Conservation (phyloP, 228 moss, liverwort and hornwort genomes). For the Sphagnum magellanicum region DNA sequence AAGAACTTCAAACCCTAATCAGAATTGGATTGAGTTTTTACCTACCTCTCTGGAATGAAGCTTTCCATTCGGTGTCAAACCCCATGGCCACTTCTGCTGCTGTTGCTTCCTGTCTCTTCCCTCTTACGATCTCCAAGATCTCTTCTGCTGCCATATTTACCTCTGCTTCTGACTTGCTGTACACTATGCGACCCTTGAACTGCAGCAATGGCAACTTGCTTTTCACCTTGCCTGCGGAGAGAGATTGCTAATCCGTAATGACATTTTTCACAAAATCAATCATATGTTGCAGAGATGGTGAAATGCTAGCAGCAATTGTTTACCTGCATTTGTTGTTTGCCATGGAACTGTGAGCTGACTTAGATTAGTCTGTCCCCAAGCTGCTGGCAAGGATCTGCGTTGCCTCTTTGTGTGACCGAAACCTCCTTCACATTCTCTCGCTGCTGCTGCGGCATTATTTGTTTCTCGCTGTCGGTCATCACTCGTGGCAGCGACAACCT, state of each 20-base stretch:
- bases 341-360: slow-evolving; percentile 25
- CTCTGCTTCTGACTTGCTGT: slow-evolving; percentile 65
- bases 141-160: slow-evolving; percentile 51
- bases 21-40: background rate
- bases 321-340: slow-evolving; percentile 26
- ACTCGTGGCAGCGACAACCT: background rate
- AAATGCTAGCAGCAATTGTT: background rate
- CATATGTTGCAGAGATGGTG: background rate
- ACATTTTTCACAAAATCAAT: background rate
- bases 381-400: slow-evolving; percentile 35
- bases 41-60: slow-evolving; percentile 55
- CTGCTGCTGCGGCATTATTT: background rate
- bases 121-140: slow-evolving; percentile 42
- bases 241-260: background rate
- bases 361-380: slow-evolving; percentile 25
- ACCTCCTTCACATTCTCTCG: background rate
- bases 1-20: background rate
- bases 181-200: slow-evolving; percentile 62
- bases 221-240: slow-evolving; percentile 14
- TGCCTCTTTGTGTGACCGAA: slow-evolving; percentile 4
- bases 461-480: background rate
- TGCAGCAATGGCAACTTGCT: slow-evolving; percentile 36
- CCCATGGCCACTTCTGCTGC: slow-evolving; percentile 46
- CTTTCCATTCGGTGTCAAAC: slow-evolving; percentile 75
- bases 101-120: slow-evolving; percentile 16